phyloP scores from a whole-genome alignment of 1,284 basidiomycete genomes.

The Tilletiopsis washingtonensis region DNA sequence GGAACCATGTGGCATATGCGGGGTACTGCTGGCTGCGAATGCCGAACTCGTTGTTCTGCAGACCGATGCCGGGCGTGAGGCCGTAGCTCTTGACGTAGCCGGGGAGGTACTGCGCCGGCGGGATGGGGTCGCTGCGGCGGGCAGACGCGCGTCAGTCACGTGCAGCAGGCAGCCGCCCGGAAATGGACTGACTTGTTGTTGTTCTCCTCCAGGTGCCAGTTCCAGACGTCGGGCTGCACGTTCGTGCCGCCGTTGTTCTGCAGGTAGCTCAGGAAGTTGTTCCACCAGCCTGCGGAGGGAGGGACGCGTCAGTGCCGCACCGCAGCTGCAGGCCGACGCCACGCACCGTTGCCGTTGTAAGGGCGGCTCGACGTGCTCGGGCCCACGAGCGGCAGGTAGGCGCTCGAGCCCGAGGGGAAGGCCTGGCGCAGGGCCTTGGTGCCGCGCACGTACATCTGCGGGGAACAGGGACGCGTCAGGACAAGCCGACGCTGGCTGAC shows the following conservation, averaged over 20 bases:
- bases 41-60: conserved; percentile 15
- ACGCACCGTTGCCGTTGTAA: conserved; percentile 3
- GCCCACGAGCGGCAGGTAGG: too few relatives aligned
- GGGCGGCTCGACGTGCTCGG: conserved; percentile 10
- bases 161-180: too few relatives aligned
- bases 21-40: conserved; percentile 7
- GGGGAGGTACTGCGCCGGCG: conserved; percentile 9
- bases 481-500: too few relatives aligned
- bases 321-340: too few relatives aligned
- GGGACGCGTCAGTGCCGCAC: too few relatives aligned
- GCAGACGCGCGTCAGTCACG: too few relatives aligned
- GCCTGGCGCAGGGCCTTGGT: too few relatives aligned
- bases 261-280: conserved; percentile 8
- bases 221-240: conserved; percentile 7
- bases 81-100: conserved; percentile 7
- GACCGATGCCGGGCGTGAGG: conserved; percentile 7
- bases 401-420: too few relatives aligned
- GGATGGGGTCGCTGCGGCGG: conserved; percentile 10
- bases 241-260: conserved; percentile 7
- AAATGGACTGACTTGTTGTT: too few relatives aligned
- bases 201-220: conserved; percentile 12
- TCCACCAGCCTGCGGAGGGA: too few relatives aligned
- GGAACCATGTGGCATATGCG: conserved; percentile 11
- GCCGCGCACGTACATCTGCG: too few relatives aligned
- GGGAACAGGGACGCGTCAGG: too few relatives aligned